These are phyloP conservation scores for Hypseocharis bilobata DNA, from an alignment of 441 rosid genomes.

Conservation along the genomic window DNA sequence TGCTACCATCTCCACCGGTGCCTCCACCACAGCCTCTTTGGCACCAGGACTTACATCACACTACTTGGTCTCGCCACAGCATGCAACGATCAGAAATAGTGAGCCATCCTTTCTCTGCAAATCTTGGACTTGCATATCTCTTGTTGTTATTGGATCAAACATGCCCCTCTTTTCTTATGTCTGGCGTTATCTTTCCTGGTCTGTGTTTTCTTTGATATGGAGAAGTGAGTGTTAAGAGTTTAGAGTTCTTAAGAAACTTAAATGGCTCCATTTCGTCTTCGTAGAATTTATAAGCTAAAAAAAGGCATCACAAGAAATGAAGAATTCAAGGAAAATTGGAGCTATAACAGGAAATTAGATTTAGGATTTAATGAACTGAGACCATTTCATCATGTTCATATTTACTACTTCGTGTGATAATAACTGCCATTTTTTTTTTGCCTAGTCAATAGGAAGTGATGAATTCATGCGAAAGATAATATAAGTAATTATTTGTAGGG, in stretches of 20 bases:
- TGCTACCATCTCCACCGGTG: conserved; percentile 61
- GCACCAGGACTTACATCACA: conserved; percentile 79
- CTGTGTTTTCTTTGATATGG: background rate
- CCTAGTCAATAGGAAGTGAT: too few relatives aligned
- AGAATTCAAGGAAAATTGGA: background rate
- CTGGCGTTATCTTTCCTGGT: background rate
- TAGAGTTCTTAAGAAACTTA: background rate
- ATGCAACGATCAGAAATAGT: conserved; percentile 81
- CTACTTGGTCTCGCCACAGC: conserved; percentile 83
- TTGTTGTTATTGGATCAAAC: background rate
- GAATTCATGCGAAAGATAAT: too few relatives aligned
- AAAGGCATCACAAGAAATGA: background rate
- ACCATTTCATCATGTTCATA: too few relatives aligned
- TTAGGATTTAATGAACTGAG: too few relatives aligned
- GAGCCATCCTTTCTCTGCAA: conserved; percentile 26
- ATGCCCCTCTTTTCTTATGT: background rate
- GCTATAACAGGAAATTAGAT: too few relatives aligned
- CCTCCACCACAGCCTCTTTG: conserved; percentile 92
- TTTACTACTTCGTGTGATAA: background rate
- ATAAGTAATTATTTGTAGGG: background rate
- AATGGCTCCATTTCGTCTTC: conserved; percentile 2
- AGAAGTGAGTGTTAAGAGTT: background rate
- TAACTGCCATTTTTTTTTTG: too few relatives aligned
- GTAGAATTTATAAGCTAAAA: conserved; percentile 1
- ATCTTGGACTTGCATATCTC: background rate